phyloP scores from a whole-genome alignment of 805 yeast species.

The Teunomyces stri region DNA sequence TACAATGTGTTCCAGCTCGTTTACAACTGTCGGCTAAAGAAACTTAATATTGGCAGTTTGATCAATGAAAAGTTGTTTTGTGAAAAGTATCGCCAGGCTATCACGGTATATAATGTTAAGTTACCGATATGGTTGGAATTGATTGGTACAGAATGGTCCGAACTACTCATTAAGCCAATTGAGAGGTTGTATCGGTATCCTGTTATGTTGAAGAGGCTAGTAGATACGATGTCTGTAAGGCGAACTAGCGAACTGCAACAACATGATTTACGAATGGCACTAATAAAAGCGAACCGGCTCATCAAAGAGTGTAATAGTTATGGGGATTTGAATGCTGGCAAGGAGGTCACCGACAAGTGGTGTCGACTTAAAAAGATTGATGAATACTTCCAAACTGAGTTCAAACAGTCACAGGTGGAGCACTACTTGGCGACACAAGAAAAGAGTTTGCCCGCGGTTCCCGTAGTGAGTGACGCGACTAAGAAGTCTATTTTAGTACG shows the following conservation, averaged over 20 bases:
- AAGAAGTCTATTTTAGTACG: neutral
- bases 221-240: neutral
- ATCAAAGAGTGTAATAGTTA: slow-evolving; percentile 5
- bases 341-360: neutral
- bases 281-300: slow-evolving; percentile 6
- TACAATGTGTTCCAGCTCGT: slow-evolving; percentile 8
- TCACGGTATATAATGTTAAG: neutral
- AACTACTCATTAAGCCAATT: slow-evolving; percentile 4
- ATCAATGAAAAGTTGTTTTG: slow-evolving; percentile 7
- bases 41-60: slow-evolving; percentile 11
- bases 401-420: neutral
- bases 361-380: neutral
- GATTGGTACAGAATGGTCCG: neutral
- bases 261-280: slow-evolving; percentile 3
- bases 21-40: slow-evolving; percentile 4
- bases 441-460: neutral
- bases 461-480: neutral
- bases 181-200: slow-evolving; percentile 7
- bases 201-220: slow-evolving; percentile 2
- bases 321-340: neutral
- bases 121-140: neutral
- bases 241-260: slow-evolving; percentile 1
- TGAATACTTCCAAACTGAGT: neutral
- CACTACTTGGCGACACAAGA: neutral
- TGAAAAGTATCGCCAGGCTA: neutral